These are phyloP conservation scores for Saraca asoca DNA, from an alignment of 331 rosid species.

Conservation along the genomic window DNA sequence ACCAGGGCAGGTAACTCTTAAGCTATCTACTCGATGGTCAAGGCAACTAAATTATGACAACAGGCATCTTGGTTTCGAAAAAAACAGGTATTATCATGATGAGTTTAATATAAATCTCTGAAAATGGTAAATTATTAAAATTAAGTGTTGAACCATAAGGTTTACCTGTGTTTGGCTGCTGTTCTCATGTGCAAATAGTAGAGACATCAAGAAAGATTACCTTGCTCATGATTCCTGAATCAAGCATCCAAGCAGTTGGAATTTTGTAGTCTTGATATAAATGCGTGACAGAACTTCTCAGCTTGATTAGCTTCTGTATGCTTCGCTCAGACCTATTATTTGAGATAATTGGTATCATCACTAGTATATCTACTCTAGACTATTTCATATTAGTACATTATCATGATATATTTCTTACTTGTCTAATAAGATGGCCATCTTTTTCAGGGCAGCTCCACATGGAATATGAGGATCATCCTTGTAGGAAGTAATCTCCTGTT, in stretches of 20 bases:
- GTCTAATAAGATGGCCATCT: constrained; percentile 79
- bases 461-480: constrained; percentile 70
- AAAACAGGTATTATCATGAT: too few relatives aligned
- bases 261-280: constrained; percentile 68
- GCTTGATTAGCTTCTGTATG: constrained; percentile 62
- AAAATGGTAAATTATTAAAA: neutral
- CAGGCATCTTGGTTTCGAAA: too few relatives aligned
- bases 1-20: too few relatives aligned
- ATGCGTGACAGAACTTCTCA: constrained; percentile 56
- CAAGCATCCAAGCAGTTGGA: constrained; percentile 92
- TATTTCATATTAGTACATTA: constrained; percentile 1
- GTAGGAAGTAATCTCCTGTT: constrained; percentile 66
- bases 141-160: constrained; percentile 5
- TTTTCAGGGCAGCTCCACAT: constrained; percentile 79
- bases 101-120: too few relatives aligned
- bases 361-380: too few relatives aligned
- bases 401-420: constrained; percentile 51
- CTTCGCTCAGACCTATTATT: constrained; percentile 73
- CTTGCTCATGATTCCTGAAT: constrained; percentile 72
- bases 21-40: too few relatives aligned
- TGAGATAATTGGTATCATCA: too few relatives aligned
- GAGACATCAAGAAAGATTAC: constrained; percentile 40
- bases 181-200: constrained; percentile 18
- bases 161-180: neutral
- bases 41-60: too few relatives aligned